These are phyloP conservation scores for Perkinsus marinus DNA, from an alignment of 169 alveolate genomes.

Conservation along the genomic window DNA sequence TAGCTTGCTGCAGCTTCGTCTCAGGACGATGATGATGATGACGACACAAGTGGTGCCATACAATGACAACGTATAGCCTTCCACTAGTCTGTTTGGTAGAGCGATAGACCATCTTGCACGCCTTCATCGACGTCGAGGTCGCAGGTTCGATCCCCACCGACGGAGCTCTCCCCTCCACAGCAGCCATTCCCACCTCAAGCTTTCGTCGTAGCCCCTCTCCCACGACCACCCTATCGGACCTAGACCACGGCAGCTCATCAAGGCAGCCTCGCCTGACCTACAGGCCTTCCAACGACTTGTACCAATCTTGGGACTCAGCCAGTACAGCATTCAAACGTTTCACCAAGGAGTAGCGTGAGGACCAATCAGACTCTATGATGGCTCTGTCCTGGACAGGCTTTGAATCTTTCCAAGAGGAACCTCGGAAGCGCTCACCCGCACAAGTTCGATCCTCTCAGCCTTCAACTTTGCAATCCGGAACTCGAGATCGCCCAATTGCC, in stretches of 20 bases:
- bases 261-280: background rate
- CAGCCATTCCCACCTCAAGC: background rate
- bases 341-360: background rate
- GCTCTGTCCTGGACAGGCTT: background rate
- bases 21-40: background rate
- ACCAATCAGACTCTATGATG: background rate
- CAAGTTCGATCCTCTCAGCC: background rate
- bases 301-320: background rate
- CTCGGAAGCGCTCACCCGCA: background rate
- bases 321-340: background rate
- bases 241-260: background rate
- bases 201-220: background rate
- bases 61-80: background rate
- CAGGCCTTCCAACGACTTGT: background rate
- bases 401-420: background rate
- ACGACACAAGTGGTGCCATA: background rate
- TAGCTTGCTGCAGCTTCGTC: background rate
- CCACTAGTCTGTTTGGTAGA: background rate
- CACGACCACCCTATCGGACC: background rate
- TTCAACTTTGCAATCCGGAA: background rate
- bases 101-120: background rate
- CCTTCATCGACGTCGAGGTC: background rate
- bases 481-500: background rate
- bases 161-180: background rate
- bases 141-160: background rate